Conservation (phyloP, 495 filamentous ascomycete species). For the Aspergillus kassunensis region DNA sequence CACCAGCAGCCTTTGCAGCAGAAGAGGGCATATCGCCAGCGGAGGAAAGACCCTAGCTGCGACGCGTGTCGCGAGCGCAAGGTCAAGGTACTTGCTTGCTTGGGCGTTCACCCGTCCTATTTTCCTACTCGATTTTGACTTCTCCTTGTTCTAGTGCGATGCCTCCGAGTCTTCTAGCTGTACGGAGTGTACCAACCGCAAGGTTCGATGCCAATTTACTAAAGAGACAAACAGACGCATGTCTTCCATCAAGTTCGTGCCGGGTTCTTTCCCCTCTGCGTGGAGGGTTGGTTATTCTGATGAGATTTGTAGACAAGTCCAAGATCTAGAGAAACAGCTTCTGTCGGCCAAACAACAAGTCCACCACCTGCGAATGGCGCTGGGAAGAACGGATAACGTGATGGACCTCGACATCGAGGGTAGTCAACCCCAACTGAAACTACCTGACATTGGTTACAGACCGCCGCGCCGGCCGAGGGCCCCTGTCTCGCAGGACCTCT, state of each 20-base stretch:
- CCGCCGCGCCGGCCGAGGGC: slow-evolving; percentile 58
- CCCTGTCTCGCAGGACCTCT: slow-evolving; percentile 61
- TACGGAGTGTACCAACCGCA: slow-evolving; percentile 91
- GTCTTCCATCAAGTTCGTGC: slow-evolving; percentile 88
- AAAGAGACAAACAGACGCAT: slow-evolving; percentile 98
- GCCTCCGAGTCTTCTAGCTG: slow-evolving; percentile 94
- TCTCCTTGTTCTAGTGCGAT: slow-evolving; percentile 61
- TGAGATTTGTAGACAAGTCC: slow-evolving; percentile 65
- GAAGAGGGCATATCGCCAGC: slow-evolving; percentile 91
- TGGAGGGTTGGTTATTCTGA: slow-evolving; percentile 16
- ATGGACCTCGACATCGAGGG: slow-evolving; percentile 62
- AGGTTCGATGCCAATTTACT: slow-evolving; percentile 96
- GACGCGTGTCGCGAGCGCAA: slow-evolving; percentile 97
- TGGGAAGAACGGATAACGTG: slow-evolving; percentile 32
- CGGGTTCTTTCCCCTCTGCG: slow-evolving; percentile 1
- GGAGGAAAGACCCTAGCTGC: slow-evolving; percentile 95
- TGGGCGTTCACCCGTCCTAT: not conserved
- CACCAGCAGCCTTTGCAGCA: slow-evolving; percentile 59
- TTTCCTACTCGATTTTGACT: not conserved
- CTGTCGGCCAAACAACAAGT: slow-evolving; percentile 69
- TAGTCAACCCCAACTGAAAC: slow-evolving; percentile 56
- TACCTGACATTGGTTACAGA: slow-evolving; percentile 67
- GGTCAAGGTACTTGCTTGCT: slow-evolving; percentile 66
- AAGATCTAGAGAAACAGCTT: slow-evolving; percentile 93
- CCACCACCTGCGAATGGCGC: slow-evolving; percentile 57